phyloP scores from a whole-genome alignment of 441 rosid species.

The Capsella rubella region DNA sequence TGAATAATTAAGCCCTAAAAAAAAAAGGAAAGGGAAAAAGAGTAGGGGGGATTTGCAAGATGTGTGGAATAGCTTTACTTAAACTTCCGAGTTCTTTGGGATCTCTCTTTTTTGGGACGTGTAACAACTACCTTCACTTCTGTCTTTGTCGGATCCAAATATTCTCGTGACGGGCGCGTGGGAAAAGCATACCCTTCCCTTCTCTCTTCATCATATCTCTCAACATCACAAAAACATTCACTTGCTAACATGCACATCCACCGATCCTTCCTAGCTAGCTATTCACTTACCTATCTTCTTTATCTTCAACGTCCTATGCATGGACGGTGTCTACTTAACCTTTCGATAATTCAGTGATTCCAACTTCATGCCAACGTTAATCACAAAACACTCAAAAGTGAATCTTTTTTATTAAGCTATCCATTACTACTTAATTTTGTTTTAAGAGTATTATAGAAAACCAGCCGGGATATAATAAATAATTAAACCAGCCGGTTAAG shows the following conservation, averaged over 20 bases:
- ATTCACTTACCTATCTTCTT: neutral
- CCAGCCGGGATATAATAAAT: too few relatives aligned
- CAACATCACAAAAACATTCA: neutral
- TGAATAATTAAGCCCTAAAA: neutral
- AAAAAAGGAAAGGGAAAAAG: neutral
- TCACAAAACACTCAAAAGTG: too few relatives aligned
- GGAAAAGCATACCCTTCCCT: conserved; percentile 6
- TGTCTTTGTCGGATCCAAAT: conserved; percentile 41
- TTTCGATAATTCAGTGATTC: too few relatives aligned
- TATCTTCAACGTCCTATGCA: neutral
- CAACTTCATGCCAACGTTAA: too few relatives aligned
- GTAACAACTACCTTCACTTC: conserved; percentile 44
- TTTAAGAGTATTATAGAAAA: too few relatives aligned
- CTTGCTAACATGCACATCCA: neutral
- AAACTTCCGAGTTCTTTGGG: conserved; percentile 42
- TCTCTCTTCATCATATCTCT: conserved; percentile 4
- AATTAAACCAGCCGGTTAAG: neutral
- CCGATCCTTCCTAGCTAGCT: neutral
- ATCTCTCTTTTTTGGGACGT: conserved; percentile 31
- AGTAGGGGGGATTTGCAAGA: conserved; percentile 26
- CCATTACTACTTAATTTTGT: too few relatives aligned
- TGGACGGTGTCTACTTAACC: neutral
- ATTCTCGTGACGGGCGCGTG: conserved; percentile 37
- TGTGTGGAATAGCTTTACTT: conserved; percentile 29
- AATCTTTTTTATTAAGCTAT: too few relatives aligned